Conservation (phyloP, 2,329 filamentous ascomycete genomes). For the Ceratocystis ficicola region DNA sequence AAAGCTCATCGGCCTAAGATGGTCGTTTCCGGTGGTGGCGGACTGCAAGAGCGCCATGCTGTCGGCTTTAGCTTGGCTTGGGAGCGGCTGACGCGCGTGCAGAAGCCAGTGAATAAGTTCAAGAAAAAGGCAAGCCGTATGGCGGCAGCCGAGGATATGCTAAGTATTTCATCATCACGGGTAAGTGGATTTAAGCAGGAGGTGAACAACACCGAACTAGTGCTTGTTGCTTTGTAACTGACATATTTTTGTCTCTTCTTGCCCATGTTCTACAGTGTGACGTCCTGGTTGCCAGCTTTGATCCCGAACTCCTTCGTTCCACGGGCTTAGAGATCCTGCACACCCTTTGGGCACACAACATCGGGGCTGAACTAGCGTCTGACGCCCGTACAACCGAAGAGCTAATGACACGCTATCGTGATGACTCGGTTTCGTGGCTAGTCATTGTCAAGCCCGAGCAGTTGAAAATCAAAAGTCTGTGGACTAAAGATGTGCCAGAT, state of each 20-base stretch:
- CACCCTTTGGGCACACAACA: constrained; percentile 67
- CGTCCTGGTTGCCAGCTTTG: constrained; percentile 79
- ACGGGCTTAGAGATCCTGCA: constrained; percentile 66
- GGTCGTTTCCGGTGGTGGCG: constrained; percentile 32
- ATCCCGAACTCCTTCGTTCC: constrained; percentile 60
- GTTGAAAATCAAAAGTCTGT: constrained; percentile 69
- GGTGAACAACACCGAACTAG: neutral
- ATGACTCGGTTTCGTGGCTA: constrained; percentile 73
- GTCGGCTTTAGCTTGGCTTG: constrained; percentile 88
- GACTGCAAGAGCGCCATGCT: constrained; percentile 58
- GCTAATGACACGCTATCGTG: constrained; percentile 60
- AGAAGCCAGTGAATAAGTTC: constrained; percentile 46
- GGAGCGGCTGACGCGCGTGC: constrained; percentile 63
- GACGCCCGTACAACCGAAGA: constrained; percentile 72
- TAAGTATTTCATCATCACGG: constrained; percentile 42
- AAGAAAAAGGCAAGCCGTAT: constrained; percentile 48
- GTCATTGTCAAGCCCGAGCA: constrained; percentile 73
- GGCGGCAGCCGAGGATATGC: constrained; percentile 37
- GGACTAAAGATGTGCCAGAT: constrained; percentile 61
- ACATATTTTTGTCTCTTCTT: constrained; percentile 18
- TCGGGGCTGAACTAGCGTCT: constrained; percentile 76
- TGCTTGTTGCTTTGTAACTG: constrained; percentile 7
- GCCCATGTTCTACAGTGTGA: constrained; percentile 49
- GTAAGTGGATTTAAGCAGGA: constrained; percentile 36
- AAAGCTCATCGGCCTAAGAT: constrained; percentile 66